Conservation (phyloP, 202 grass and related monocot species). For the Saccharum hybrid region DNA sequence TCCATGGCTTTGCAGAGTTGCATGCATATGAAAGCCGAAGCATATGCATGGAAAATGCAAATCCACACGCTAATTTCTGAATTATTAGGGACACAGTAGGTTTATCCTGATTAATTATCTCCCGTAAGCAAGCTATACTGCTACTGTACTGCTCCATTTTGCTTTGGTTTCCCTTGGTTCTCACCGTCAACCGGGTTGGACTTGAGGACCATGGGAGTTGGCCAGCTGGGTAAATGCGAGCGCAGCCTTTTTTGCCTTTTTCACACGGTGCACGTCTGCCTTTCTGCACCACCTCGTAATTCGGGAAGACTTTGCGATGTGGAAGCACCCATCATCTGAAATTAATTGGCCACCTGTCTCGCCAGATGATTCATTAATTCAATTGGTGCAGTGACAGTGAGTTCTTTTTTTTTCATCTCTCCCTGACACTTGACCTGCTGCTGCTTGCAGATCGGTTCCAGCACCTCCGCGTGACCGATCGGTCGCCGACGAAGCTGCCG, state of each 20-base stretch:
- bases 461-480: conserved; percentile 59
- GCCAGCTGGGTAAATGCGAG: not conserved
- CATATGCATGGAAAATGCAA: no score
- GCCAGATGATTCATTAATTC: not conserved
- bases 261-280: conserved; percentile 33
- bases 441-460: conserved; percentile 54
- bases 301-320: conserved; percentile 27
- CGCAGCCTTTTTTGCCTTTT: conserved; percentile 38
- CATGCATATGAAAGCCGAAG: not conserved
- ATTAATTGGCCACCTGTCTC: conserved; percentile 7
- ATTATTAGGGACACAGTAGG: no score
- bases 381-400: no score
- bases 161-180: no score
- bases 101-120: no score
- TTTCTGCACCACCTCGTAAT: conserved; percentile 43
- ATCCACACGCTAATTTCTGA: no score
- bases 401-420: not conserved
- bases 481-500: conserved; percentile 57
- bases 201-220: conserved; percentile 32
- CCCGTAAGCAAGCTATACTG: no score
- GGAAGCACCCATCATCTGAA: not conserved
- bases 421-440: not conserved
- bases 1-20: not conserved
- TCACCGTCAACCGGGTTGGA: not conserved
- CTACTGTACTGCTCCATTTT: not conserved